phyloP scores from a whole-genome alignment of 2,329 filamentous ascomycete species.

The Cladosporium sp. region DNA sequence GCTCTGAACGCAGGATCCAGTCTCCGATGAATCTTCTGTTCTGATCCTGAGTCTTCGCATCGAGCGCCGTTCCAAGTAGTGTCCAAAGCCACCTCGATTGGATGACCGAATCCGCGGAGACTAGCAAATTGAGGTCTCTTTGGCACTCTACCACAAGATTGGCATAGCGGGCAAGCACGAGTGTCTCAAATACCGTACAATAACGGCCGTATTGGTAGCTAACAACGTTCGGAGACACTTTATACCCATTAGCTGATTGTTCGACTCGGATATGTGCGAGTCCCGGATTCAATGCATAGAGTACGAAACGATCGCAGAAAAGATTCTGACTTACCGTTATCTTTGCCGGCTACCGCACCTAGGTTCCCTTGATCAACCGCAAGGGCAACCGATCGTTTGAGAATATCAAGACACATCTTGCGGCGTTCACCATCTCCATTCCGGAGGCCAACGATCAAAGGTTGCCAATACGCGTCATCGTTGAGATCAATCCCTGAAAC shows the following conservation, averaged over 20 bases:
- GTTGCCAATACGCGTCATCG: slow-evolving; percentile 34
- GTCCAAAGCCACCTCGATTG: slow-evolving; percentile 37
- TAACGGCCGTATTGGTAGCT: slow-evolving; percentile 37
- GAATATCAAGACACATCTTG: slow-evolving; percentile 41
- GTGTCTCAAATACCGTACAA: slow-evolving; percentile 42
- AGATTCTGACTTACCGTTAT: slow-evolving; percentile 13
- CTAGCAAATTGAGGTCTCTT: slow-evolving; percentile 35
- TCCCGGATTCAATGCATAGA: not conserved
- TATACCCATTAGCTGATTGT: slow-evolving; percentile 4
- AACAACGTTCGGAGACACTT: slow-evolving; percentile 14
- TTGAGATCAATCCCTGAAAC: slow-evolving; percentile 4
- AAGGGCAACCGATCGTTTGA: slow-evolving; percentile 35
- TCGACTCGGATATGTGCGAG: not conserved
- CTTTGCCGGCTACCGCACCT: slow-evolving; percentile 9
- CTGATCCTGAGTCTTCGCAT: slow-evolving; percentile 38
- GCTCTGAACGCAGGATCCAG: slow-evolving; percentile 35
- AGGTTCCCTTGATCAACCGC: slow-evolving; percentile 17
- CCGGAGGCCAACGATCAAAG: slow-evolving; percentile 34
- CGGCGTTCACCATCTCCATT: slow-evolving; percentile 40
- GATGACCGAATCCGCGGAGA: slow-evolving; percentile 31
- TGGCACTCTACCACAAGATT: slow-evolving; percentile 44
- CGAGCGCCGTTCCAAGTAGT: slow-evolving; percentile 37
- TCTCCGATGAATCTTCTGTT: slow-evolving; percentile 41
- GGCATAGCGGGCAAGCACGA: slow-evolving; percentile 43
- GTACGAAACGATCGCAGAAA: too few species aligned